A percentile compares a stretch with the other conserved stretches of the same genome.
phyloP scores from a whole-genome alignment of 208 protist genomes.

The Acanthamoeba royreba region DNA sequence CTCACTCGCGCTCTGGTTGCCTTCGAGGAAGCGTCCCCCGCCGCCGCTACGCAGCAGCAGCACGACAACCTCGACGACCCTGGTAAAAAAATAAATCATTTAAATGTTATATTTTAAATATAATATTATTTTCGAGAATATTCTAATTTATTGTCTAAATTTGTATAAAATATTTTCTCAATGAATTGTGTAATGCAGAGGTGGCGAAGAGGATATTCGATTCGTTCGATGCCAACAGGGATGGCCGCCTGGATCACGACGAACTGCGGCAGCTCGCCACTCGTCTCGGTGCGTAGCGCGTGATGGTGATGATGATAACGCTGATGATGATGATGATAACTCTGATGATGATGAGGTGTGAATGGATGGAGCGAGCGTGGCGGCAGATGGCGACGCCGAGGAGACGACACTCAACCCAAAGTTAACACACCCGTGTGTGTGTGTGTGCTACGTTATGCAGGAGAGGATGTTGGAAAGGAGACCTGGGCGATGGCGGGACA shows the following conservation, averaged over 20 bases:
- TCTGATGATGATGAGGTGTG: too few species aligned
- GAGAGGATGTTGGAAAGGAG: background rate
- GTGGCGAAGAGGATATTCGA: background rate
- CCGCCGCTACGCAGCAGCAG: too few species aligned
- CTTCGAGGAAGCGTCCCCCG: background rate
- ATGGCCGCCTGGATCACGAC: background rate
- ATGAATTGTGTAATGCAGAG: background rate
- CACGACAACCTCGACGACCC: background rate
- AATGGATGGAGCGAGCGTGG: too few species aligned
- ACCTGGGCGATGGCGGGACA: background rate
- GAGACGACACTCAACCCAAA: too few species aligned
- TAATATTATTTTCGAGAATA: too few species aligned
- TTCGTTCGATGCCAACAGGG: background rate
- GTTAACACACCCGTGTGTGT: too few species aligned
- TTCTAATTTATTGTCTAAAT: background rate
- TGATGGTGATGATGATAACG: background rate
- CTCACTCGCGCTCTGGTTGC: background rate
- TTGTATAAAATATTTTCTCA: background rate
- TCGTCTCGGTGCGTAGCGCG: background rate
- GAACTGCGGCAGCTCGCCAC: background rate
- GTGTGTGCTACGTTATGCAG: background rate
- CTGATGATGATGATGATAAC: background rate
- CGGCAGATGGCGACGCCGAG: too few species aligned
- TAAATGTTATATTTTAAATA: background rate
- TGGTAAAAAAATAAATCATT: background rate